phyloP scores from a whole-genome alignment of 2,329 filamentous ascomycete species.

The Colletotrichum karsti region DNA sequence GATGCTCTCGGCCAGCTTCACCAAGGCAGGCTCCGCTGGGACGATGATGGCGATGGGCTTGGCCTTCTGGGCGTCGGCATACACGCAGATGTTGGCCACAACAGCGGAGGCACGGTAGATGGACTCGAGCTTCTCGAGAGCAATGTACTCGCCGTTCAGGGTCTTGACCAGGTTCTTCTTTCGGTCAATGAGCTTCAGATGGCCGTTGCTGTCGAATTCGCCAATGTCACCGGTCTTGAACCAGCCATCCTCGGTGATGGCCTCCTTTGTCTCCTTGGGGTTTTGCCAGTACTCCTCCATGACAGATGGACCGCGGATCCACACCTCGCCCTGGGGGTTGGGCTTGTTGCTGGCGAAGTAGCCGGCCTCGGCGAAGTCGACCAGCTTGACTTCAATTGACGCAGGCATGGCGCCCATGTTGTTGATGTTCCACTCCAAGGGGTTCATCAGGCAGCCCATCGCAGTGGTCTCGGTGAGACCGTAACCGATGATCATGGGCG shows the following conservation, averaged over 20 bases:
- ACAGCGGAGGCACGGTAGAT: conserved; percentile 59
- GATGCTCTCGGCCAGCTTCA: conserved; percentile 56
- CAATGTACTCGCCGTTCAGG: conserved; percentile 83
- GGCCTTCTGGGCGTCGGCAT: conserved; percentile 58
- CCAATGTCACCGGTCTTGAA: conserved; percentile 90
- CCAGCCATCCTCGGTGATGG: conserved; percentile 79
- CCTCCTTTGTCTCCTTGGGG: conserved; percentile 76
- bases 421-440: conserved; percentile 76
- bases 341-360: conserved; percentile 81
- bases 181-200: conserved; percentile 80
- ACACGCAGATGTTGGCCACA: conserved; percentile 65
- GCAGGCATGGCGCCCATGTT: conserved; percentile 79
- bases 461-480: conserved; percentile 87
- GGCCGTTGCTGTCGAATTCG: conserved; percentile 77
- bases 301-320: conserved; percentile 81
- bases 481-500: conserved; percentile 90
- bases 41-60: conserved; percentile 67
- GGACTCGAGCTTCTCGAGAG: conserved; percentile 75
- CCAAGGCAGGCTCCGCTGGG: conserved; percentile 62
- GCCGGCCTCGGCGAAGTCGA: conserved; percentile 85
- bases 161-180: conserved; percentile 93
- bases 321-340: conserved; percentile 84
- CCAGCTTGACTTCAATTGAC: conserved; percentile 82
- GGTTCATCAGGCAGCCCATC: conserved; percentile 79
- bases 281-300: conserved; percentile 80